Evolutionary conservation across 2,329 filamentous ascomycete genomes (phyloP).

Genomic region (Paecilomyces fulvus): DNA sequence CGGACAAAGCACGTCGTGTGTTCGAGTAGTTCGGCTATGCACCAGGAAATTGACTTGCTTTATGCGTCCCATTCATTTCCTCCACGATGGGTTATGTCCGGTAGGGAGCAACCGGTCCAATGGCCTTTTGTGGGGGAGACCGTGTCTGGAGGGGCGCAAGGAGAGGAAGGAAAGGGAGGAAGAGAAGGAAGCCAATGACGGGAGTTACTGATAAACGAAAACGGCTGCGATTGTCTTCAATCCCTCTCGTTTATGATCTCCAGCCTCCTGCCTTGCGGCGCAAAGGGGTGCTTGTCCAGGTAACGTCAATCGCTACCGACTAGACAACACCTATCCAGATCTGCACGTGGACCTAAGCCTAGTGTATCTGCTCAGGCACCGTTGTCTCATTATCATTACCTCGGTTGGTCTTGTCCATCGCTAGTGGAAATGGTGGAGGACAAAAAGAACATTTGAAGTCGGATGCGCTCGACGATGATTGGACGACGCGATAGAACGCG

Average conservation of each 20-base stretch:
- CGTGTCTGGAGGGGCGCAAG: not conserved
- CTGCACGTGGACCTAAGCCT: not conserved
- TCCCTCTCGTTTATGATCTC: not conserved
- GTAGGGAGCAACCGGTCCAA: not conserved
- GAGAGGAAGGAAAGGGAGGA: not conserved
- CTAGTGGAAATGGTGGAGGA: not conserved
- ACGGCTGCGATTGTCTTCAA: constrained; percentile 1
- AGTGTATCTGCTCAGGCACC: not conserved
- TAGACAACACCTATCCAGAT: not conserved
- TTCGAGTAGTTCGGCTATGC: not conserved
- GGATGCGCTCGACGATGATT: not conserved
- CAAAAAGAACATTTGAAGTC: not conserved
- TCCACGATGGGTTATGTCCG: not conserved
- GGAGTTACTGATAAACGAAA: constrained; percentile 3
- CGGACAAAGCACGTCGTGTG: not conserved
- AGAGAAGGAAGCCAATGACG: constrained; percentile 2
- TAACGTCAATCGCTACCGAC: not conserved
- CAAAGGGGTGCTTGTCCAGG: not conserved
- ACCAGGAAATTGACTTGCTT: not conserved
- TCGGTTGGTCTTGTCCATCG: not conserved
- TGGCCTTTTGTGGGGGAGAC: not conserved
- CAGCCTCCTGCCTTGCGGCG: not conserved
- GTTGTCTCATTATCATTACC: not conserved
- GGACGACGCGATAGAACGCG: not conserved
- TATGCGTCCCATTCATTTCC: not conserved